Percentiles rank a stretch among this genome's conserved stretches.
Evolutionary conservation across 768 basidiomycete species (phyloP).

Genomic region (Chalciporus chontae): DNA sequence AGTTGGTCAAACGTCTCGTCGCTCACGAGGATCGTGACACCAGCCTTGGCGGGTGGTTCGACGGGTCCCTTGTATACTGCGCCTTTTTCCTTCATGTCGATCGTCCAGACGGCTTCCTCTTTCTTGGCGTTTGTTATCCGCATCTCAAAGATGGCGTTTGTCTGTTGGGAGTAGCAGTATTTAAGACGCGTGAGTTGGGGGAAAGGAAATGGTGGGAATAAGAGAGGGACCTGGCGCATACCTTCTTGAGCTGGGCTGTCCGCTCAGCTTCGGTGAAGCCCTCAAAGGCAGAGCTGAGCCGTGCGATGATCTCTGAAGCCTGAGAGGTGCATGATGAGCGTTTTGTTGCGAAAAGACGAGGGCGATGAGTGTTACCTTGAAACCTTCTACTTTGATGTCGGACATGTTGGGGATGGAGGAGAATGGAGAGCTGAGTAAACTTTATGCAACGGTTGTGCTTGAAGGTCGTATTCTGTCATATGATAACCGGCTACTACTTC

Average conservation of each 20-base stretch:
- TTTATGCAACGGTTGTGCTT: too few relatives aligned
- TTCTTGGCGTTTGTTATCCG: conserved; percentile 71
- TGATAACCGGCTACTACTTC: too few relatives aligned
- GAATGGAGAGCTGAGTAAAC: conserved; percentile 4
- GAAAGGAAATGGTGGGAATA: background rate
- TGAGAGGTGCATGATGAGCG: conserved; percentile 22
- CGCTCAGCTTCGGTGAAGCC: conserved; percentile 58
- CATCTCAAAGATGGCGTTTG: conserved; percentile 86
- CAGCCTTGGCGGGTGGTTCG: conserved; percentile 54
- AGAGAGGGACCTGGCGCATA: conserved; percentile 15
- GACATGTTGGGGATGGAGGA: conserved; percentile 45
- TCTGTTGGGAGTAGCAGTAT: conserved; percentile 39
- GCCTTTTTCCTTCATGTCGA: conserved; percentile 88
- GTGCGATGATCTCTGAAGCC: conserved; percentile 65
- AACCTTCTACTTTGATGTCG: conserved; percentile 69
- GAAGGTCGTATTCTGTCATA: background rate
- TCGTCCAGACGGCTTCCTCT: conserved; percentile 79
- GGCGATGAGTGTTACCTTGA: conserved; percentile 47
- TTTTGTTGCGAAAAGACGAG: background rate
- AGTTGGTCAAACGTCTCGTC: conserved; percentile 75
- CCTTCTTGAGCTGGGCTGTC: conserved; percentile 73
- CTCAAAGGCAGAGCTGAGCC: conserved; percentile 50
- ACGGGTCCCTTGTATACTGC: conserved; percentile 66
- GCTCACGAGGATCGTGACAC: conserved; percentile 76
- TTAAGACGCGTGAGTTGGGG: background rate